phyloP scores from a whole-genome alignment of 805 yeast genomes.

The Wickerhamiella musiphila region DNA sequence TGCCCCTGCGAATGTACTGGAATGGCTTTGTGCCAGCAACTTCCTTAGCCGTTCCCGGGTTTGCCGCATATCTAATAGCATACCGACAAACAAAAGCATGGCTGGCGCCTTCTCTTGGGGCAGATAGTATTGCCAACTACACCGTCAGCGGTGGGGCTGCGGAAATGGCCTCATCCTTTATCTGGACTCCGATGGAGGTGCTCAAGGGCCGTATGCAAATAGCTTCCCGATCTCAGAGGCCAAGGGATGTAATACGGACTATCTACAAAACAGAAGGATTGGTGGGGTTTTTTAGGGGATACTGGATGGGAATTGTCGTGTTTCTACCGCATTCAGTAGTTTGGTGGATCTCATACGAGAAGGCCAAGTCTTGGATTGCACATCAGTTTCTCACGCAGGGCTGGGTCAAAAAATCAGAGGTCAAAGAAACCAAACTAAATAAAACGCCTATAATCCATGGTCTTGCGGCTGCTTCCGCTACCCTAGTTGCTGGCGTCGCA shows the following conservation, averaged over 20 bases:
- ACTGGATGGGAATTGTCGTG: conserved; percentile 28
- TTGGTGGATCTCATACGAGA: conserved; percentile 26
- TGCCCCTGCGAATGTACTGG: conserved; percentile 25
- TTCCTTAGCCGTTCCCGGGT: conserved; percentile 26
- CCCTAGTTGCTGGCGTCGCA: conserved; percentile 20
- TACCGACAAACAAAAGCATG: conserved; percentile 24
- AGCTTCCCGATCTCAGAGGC: conserved; percentile 8
- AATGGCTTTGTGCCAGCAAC: conserved; percentile 26
- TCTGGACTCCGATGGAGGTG: conserved; percentile 32
- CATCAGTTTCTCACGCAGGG: background rate
- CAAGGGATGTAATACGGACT: conserved; percentile 11
- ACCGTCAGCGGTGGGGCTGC: conserved; percentile 25
- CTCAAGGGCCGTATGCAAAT: conserved; percentile 29
- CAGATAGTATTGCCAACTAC: conserved; percentile 21
- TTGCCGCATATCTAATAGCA: conserved; percentile 25
- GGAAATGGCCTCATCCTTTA: conserved; percentile 23
- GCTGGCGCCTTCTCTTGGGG: conserved; percentile 23
- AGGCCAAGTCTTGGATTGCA: conserved; percentile 4
- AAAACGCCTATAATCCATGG: conserved; percentile 8
- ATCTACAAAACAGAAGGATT: conserved; percentile 51
- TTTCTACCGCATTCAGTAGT: conserved; percentile 27
- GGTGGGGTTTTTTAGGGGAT: conserved; percentile 67
- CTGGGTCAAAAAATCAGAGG: background rate
- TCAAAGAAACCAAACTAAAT: background rate
- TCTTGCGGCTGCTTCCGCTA: conserved; percentile 23